These are phyloP conservation scores for Crataegus laevigata DNA, from an alignment of 306 rosid species.

Conservation along the genomic window DNA sequence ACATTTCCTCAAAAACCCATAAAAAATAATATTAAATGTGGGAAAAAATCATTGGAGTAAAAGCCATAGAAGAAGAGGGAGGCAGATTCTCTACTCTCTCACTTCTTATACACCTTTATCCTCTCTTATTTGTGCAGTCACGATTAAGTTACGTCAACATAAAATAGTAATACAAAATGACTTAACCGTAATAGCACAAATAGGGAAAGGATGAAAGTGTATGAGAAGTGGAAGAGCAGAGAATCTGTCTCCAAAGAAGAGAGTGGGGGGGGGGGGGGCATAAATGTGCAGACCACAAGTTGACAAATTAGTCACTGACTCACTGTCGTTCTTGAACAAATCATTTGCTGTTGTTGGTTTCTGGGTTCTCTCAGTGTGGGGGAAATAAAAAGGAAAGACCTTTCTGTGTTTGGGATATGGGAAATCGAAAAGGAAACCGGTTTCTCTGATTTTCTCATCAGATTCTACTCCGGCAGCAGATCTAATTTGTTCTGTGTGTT, in stretches of 20 bases:
- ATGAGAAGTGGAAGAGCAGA: too few relatives aligned
- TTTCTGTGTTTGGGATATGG: constrained; percentile 25
- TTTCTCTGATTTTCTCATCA: constrained; percentile 24
- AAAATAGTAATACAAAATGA: too few relatives aligned
- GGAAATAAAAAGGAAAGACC: constrained; percentile 9
- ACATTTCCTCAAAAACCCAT: constrained; percentile 12
- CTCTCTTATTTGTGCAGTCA: too few relatives aligned
- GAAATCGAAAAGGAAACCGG: constrained; percentile 11
- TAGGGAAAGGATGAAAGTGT: too few relatives aligned
- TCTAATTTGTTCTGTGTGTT: constrained; percentile 20
- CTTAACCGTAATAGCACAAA: too few relatives aligned
- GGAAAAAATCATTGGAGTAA: constrained; percentile 12
- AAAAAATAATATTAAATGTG: not conserved
- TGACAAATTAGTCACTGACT: constrained; percentile 38
- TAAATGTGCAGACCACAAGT: constrained; percentile 31
- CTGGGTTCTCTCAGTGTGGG: not conserved
- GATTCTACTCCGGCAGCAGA: constrained; percentile 32
- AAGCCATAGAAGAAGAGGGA: constrained; percentile 16
- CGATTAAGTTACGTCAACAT: too few relatives aligned
- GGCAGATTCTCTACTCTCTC: too few relatives aligned
- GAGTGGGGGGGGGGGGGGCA: constrained; percentile 12
- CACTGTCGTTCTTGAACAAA: constrained; percentile 3
- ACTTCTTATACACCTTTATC: too few relatives aligned
- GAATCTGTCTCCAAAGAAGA: too few relatives aligned
- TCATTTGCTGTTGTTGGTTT: not conserved